Evolutionary conservation across 2,329 filamentous ascomycete species (phyloP).

Genomic region (Epichloe glyceriae): DNA sequence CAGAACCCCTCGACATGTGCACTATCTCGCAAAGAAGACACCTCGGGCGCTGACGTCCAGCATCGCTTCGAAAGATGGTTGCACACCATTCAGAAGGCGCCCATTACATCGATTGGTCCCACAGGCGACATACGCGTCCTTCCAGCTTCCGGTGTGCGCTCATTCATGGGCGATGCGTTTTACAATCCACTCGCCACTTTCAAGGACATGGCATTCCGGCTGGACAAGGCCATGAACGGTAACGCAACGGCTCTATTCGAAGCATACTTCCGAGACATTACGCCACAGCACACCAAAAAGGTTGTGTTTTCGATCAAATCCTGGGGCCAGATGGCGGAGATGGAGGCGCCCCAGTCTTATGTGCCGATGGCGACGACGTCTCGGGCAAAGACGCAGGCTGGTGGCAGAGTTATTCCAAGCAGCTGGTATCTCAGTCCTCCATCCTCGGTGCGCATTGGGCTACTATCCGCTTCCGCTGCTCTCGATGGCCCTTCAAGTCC

Average conservation of each 20-base stretch:
- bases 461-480: slow-evolving; percentile 17
- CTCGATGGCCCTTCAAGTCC: slow-evolving; percentile 19
- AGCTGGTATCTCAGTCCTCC: slow-evolving; percentile 12
- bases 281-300: background rate
- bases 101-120: slow-evolving; percentile 10
- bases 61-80: slow-evolving; percentile 16
- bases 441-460: slow-evolving; percentile 17
- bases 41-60: slow-evolving; percentile 3
- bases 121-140: slow-evolving; percentile 11
- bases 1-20: slow-evolving; percentile 5
- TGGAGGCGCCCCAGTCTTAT: background rate
- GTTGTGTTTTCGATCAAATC: background rate
- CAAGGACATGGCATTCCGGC: slow-evolving; percentile 2
- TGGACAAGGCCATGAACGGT: slow-evolving; percentile 4
- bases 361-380: slow-evolving; percentile 12
- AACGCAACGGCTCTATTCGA: background rate
- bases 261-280: background rate
- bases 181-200: slow-evolving; percentile 15
- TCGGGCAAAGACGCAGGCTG: slow-evolving; percentile 7
- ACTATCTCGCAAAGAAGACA: slow-evolving; percentile 2
- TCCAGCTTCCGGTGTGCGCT: slow-evolving; percentile 9
- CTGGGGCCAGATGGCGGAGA: background rate
- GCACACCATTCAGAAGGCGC: slow-evolving; percentile 9
- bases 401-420: slow-evolving; percentile 11
- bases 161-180: slow-evolving; percentile 13